These are phyloP conservation scores for Kitagawia praeruptora DNA, from an alignment of 129 eudicot species.

Conservation along the genomic window DNA sequence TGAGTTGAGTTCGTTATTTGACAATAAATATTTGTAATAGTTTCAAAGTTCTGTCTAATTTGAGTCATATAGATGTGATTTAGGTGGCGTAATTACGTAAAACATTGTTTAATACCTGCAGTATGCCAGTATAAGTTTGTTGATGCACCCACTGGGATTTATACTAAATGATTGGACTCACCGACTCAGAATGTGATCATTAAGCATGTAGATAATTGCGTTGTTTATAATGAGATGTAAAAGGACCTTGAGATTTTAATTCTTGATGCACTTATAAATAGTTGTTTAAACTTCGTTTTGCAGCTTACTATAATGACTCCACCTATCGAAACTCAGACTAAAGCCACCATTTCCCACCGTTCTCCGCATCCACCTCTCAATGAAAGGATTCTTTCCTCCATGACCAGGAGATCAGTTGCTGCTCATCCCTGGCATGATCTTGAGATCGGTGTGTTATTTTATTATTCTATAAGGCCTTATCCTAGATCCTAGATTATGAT, in stretches of 20 bases:
- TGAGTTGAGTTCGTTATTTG: too few relatives aligned
- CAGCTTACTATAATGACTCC: constrained; percentile 42
- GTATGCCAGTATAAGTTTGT: too few relatives aligned
- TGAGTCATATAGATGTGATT: neutral
- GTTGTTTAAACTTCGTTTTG: constrained; percentile 3
- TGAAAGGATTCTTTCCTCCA: constrained; percentile 80
- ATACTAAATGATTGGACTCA: neutral
- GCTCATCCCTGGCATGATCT: constrained; percentile 99
- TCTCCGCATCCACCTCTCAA: constrained; percentile 50
- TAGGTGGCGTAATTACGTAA: neutral
- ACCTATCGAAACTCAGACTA: constrained; percentile 47
- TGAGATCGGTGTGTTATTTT: constrained; percentile 53
- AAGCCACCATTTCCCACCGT: constrained; percentile 28
- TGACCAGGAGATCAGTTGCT: constrained; percentile 83
- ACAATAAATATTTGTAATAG: neutral
- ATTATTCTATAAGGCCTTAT: neutral
- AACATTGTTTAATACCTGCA: neutral
- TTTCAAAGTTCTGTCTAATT: neutral
- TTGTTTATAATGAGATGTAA: neutral
- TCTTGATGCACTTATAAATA: neutral
- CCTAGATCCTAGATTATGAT: neutral
- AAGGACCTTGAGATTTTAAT: neutral
- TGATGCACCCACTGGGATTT: neutral
- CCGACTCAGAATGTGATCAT: neutral
- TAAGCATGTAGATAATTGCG: neutral